Evolutionary conservation across 2,329 filamentous ascomycete species (phyloP).

Genomic region (Fusarium brevicatenulatum): DNA sequence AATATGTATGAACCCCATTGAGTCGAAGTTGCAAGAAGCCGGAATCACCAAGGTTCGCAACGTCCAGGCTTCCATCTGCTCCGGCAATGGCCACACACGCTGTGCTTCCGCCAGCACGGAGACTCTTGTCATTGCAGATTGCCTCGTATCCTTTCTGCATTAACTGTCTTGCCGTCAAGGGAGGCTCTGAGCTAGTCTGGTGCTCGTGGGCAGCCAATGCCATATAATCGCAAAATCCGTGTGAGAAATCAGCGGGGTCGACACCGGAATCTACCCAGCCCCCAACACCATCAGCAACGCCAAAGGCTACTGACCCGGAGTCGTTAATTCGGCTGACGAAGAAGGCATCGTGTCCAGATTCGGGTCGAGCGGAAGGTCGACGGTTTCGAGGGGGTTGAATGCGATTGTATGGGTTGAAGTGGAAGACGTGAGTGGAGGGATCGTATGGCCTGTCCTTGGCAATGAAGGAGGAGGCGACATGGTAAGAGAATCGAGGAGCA

Average conservation of each 20-base stretch:
- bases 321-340: slow-evolving; percentile 86
- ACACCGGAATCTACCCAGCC: slow-evolving; percentile 94
- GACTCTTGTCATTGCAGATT: slow-evolving; percentile 76
- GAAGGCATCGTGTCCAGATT: slow-evolving; percentile 94
- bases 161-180: slow-evolving; percentile 72
- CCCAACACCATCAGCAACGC: slow-evolving; percentile 92
- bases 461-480: slow-evolving; percentile 78
- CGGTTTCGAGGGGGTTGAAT: slow-evolving; percentile 60
- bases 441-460: slow-evolving; percentile 77
- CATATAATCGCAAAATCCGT: slow-evolving; percentile 94
- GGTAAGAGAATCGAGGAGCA: slow-evolving; percentile 66
- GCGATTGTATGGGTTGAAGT: slow-evolving; percentile 74
- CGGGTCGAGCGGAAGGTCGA: slow-evolving; percentile 64
- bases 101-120: slow-evolving; percentile 88
- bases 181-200: slow-evolving; percentile 48
- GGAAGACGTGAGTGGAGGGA: slow-evolving; percentile 74
- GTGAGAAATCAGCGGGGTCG: slow-evolving; percentile 94
- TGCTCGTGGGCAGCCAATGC: slow-evolving; percentile 75
- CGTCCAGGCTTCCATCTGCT: slow-evolving; percentile 78
- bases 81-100: slow-evolving; percentile 86
- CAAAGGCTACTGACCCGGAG: slow-evolving; percentile 79
- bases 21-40: slow-evolving; percentile 89
- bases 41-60: slow-evolving; percentile 95
- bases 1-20: slow-evolving; percentile 85
- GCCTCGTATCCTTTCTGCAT: slow-evolving; percentile 87